These are phyloP conservation scores for Acorus calamus DNA, from an alignment of 106 monocot genomes.

Conservation along the genomic window DNA sequence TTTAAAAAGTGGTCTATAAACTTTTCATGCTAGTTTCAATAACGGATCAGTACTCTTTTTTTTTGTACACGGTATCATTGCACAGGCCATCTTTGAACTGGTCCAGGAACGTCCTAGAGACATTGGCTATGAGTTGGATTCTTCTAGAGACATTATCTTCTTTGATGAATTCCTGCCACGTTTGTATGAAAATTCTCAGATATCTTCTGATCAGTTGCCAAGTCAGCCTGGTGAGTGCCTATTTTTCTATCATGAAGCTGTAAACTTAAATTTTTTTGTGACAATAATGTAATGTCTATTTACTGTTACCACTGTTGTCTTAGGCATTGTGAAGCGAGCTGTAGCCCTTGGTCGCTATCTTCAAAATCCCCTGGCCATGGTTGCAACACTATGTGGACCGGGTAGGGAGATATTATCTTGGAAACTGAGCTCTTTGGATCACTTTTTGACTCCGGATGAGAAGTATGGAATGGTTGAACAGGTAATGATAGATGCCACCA, in stretches of 20 bases:
- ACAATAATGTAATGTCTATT: too few relatives aligned
- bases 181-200: slow-evolving; percentile 73
- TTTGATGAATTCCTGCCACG: slow-evolving; percentile 88
- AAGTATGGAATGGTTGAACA: slow-evolving; percentile 92
- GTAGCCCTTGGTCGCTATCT: slow-evolving; percentile 88
- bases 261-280: too few relatives aligned
- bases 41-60: too few relatives aligned
- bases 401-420: slow-evolving; percentile 90
- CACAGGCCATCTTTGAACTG: slow-evolving; percentile 89
- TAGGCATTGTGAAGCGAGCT: slow-evolving; percentile 93
- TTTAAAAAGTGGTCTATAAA: too few relatives aligned
- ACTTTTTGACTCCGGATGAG: slow-evolving; percentile 80
- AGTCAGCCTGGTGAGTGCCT: slow-evolving; percentile 68
- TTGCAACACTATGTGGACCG: slow-evolving; percentile 90
- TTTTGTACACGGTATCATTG: too few relatives aligned
- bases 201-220: slow-evolving; percentile 86
- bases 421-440: slow-evolving; percentile 75
- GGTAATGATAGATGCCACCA: slow-evolving; percentile 93
- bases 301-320: too few relatives aligned
- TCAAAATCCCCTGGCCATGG: slow-evolving; percentile 96
- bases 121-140: slow-evolving; percentile 65
- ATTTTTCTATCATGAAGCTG: too few relatives aligned
- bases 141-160: slow-evolving; percentile 43
- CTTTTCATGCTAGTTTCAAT: too few relatives aligned
- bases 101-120: slow-evolving; percentile 89